These are phyloP conservation scores for Hyaloscypha variabilis DNA, from an alignment of 495 filamentous ascomycete genomes.

Conservation along the genomic window DNA sequence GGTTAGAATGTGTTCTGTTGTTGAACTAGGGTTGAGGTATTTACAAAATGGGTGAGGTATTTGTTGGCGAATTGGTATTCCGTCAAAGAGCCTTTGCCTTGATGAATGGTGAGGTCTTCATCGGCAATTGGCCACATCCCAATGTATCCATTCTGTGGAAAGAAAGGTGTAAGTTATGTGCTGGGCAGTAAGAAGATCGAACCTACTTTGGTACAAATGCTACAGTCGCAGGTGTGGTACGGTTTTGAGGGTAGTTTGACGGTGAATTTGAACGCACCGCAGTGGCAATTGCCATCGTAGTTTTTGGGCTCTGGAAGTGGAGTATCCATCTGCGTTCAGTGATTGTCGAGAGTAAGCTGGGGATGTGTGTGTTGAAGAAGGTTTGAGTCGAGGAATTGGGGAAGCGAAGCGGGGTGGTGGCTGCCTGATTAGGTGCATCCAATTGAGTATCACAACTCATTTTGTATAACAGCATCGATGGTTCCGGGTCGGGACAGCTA, in stretches of 20 bases:
- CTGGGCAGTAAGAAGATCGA: background rate
- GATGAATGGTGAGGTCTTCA: conserved; percentile 1
- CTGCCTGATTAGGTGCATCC: background rate
- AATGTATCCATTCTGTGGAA: conserved; percentile 13
- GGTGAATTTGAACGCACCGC: conserved; percentile 24
- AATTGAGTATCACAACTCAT: no score
- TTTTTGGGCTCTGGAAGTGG: conserved; percentile 6
- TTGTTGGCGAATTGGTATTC: conserved; percentile 16
- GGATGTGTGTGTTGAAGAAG: background rate
- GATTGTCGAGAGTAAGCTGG: background rate
- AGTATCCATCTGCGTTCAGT: background rate
- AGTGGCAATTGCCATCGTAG: conserved; percentile 30
- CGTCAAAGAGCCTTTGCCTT: conserved; percentile 12
- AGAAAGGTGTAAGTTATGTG: background rate
- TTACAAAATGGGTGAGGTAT: conserved; percentile 6
- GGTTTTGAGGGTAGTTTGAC: conserved; percentile 6
- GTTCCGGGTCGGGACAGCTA: no score
- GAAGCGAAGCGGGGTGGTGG: background rate
- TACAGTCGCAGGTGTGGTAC: conserved; percentile 19
- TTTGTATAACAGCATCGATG: no score
- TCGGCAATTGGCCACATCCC: conserved; percentile 10
- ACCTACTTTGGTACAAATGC: conserved; percentile 12
- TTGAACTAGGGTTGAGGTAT: background rate
- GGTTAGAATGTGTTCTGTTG: background rate
- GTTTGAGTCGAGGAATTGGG: background rate